phyloP scores from a whole-genome alignment of 352 stramenopile genomes.

The Hyaloperonospora arabidopsidis region DNA sequence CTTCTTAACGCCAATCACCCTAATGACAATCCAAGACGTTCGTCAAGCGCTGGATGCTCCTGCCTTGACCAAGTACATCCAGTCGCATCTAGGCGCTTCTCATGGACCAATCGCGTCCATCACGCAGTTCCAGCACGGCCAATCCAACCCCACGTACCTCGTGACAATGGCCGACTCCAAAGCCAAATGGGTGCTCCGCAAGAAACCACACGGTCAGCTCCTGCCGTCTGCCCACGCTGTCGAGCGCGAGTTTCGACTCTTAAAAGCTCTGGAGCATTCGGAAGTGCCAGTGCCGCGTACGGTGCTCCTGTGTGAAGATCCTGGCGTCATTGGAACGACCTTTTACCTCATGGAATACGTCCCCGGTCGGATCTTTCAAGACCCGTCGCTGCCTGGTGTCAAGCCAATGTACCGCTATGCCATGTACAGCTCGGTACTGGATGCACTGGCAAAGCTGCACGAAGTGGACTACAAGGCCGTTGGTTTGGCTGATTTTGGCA shows the following conservation, averaged over 20 bases:
- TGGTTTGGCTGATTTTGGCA: constrained; percentile 51
- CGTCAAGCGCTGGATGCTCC: constrained; percentile 47
- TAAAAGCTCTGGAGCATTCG: constrained; percentile 58
- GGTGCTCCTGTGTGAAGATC: constrained; percentile 61
- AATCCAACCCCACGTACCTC: constrained; percentile 86
- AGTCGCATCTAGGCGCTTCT: constrained; percentile 36
- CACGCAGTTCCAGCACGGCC: constrained; percentile 76
- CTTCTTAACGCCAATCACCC: no score
- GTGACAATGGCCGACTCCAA: constrained; percentile 48
- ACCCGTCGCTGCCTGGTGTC: constrained; percentile 52
- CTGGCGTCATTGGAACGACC: constrained; percentile 48
- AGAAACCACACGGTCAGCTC: constrained; percentile 77
- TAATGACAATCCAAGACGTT: constrained; percentile 45
- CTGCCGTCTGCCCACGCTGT: constrained; percentile 74
- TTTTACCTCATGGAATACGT: constrained; percentile 85
- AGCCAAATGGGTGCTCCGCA: constrained; percentile 69
- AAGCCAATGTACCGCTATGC: constrained; percentile 68
- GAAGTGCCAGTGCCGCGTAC: constrained; percentile 58
- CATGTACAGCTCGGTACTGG: constrained; percentile 69
- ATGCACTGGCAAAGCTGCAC: constrained; percentile 62
- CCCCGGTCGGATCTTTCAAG: constrained; percentile 63
- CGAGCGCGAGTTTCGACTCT: constrained; percentile 67
- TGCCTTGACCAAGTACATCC: constrained; percentile 43
- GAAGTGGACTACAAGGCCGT: constrained; percentile 50
- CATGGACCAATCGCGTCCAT: constrained; percentile 54